Conservation (phyloP, 768 basidiomycete species). For the Jaapia argillacea region DNA sequence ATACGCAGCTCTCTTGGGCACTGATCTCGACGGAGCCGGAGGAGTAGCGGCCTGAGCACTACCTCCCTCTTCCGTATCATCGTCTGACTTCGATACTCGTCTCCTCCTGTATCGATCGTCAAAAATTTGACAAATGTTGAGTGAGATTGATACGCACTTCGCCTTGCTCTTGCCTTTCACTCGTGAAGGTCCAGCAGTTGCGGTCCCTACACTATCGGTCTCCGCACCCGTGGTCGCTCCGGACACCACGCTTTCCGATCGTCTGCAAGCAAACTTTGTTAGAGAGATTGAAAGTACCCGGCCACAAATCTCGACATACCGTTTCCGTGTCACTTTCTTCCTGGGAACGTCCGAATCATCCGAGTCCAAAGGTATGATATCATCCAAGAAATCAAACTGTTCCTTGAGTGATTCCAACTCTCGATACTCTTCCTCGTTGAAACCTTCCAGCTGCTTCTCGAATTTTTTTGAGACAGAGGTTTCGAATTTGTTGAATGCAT, state of each 20-base stretch:
- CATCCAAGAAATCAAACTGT: slow-evolving; percentile 63
- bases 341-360: slow-evolving; percentile 26
- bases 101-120: neutral
- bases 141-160: neutral
- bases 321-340: slow-evolving; percentile 31
- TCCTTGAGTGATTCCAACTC: slow-evolving; percentile 52
- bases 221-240: slow-evolving; percentile 33
- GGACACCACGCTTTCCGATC: slow-evolving; percentile 43
- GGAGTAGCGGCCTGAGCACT: slow-evolving; percentile 14
- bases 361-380: slow-evolving; percentile 53
- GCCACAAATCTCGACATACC: slow-evolving; percentile 29
- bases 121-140: neutral
- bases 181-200: slow-evolving; percentile 21
- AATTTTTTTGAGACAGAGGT: slow-evolving; percentile 58
- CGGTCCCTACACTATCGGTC: slow-evolving; percentile 19
- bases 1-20: slow-evolving; percentile 54
- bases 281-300: neutral
- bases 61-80: slow-evolving; percentile 12
- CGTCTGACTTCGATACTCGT: neutral
- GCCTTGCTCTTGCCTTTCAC: slow-evolving; percentile 13
- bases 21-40: slow-evolving; percentile 29
- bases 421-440: slow-evolving; percentile 63
- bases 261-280: slow-evolving; percentile 23
- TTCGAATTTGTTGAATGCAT: slow-evolving; percentile 67
- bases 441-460: slow-evolving; percentile 56